Base-by-base conservation (phyloP, 345 rosid genomes). In the Boechera retrofracta region DNA sequence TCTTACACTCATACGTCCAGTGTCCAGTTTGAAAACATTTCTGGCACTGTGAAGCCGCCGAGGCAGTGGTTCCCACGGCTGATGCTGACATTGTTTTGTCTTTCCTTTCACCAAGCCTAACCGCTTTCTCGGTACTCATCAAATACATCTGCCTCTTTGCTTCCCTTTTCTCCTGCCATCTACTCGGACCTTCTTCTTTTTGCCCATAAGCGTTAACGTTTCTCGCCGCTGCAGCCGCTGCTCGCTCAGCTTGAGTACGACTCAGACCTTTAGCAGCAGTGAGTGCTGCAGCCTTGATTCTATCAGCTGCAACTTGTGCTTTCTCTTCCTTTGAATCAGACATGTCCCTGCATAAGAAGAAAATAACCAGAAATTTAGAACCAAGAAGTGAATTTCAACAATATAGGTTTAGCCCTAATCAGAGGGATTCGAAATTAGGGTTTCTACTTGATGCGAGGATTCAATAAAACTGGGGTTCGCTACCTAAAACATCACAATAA, bases 111-210 rank as follows among this genome's bases (percentile, higher is more conserved):
- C 99, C 98, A 67, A 93, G 83, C 73, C 88, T 87, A 45, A 95
- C 98, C 0, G 93, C 94, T 85, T 95, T 95, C 68, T 92, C 99
- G 0, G 99, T 95, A 83, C 98, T 95, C 98, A 93, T 91, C 84
- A 95, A 67, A 83, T 92, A 92, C 99, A 92, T 95, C 82, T 95
- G 99, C 82, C 98, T 81, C 83, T 89, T 95, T 0, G 92, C 93
- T 83, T 95, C 99, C 70, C 99, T 83, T 64, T 95, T 95, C 88
- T 95, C 99, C 80, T 95, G 99, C 99, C 97, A 93, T 79, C 99
- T 67, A 69, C 99, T 95, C 0, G 98, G 99, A 69, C 99, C 99
- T 86, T 95, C 99, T 82, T 95, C 99, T 85, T 95, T 95, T 68
- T 95, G 98, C 41, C 99, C 99, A 49, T 95, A 92, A 4, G 98